Percentiles rank a stretch among this genome's conserved stretches.
phyloP scores from a whole-genome alignment of 176 grass and related monocot species.

The Urochloa ruziziensis region DNA sequence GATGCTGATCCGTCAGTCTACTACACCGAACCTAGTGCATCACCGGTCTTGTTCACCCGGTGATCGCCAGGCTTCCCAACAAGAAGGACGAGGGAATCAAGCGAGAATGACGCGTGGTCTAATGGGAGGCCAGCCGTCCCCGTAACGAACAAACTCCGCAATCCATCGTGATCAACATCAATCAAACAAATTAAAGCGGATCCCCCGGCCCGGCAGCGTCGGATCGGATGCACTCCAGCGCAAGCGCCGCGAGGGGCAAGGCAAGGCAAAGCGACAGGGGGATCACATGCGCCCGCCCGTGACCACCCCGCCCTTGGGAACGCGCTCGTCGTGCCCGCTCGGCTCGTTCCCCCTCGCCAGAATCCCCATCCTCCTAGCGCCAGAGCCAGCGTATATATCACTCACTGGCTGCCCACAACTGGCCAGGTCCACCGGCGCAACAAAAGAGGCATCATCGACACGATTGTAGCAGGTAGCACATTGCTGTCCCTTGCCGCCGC shows the following conservation, averaged over 20 bases:
- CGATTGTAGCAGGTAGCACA: not conserved
- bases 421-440: not conserved
- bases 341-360: not conserved
- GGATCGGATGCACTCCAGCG: not conserved
- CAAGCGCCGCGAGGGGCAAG: not conserved
- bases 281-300: conserved; percentile 5
- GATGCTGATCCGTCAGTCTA: no score
- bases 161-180: not conserved
- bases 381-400: not conserved
- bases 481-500: not conserved
- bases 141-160: not conserved
- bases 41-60: not conserved
- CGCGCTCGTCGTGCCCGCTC: not conserved
- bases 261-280: not conserved
- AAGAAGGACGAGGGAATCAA: no score
- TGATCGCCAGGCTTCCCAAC: no score
- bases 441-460: not conserved
- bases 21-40: no score
- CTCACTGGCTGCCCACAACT: not conserved
- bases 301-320: not conserved
- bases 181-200: not conserved
- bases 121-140: not conserved
- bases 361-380: not conserved
- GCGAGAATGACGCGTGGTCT: not conserved
- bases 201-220: not conserved